Base-by-base conservation (phyloP, 2,329 filamentous ascomycete genomes). In the Lasiodiplodia gonubiensis region DNA sequence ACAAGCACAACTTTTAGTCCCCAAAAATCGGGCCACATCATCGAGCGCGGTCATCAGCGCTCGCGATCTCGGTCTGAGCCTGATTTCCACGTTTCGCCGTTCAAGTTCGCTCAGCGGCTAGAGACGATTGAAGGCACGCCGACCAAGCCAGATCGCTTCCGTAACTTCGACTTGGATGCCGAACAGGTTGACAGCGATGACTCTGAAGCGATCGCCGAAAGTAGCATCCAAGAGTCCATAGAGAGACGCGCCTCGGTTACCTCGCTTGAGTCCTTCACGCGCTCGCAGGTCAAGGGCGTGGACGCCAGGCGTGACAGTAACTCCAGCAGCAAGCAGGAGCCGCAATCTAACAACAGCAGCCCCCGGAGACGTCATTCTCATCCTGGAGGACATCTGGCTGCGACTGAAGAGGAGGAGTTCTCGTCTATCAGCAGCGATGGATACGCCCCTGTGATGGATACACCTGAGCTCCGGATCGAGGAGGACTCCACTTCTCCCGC, bases 251-350 rank as follows among this genome's bases (percentile, higher is more conserved):
- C 77, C 6, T 79, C 76, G 21, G 63, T 74, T 21, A 71, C 76
- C 2, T 77, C 73, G 10, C 75, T 80, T 39, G 77, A 76, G 52
- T 70, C 70, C 8, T 73, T 73, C 61, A 69, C 76, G n/a, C 74
- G 75, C 42, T 70, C 71, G 23, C 63, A 71, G 69, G 66, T 70
- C 30, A 72, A 69, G 64, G 76, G 72, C 53, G 73, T 79, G 37
- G 71, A 76, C 52, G 68, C 77, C 18, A 55, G 64, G 14, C 64
- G 52, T 18, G 39, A 18, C 37, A 66, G 64, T 49, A 66, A 37
- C 14, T 57, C 64, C 25, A 63, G 59, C 42, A 63, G 35, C 21
- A 35, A 48, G 27, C 42, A 35, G 23, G 59, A 63, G 27, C n/a
- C 35, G n/a, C 23, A 51, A 25, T 63, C 59, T 16, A 37, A 37